A percentile compares a stretch with the other conserved stretches of the same genome.
Evolutionary conservation across 208 protist species (phyloP).

Genomic region (Leishmania turanica): DNA sequence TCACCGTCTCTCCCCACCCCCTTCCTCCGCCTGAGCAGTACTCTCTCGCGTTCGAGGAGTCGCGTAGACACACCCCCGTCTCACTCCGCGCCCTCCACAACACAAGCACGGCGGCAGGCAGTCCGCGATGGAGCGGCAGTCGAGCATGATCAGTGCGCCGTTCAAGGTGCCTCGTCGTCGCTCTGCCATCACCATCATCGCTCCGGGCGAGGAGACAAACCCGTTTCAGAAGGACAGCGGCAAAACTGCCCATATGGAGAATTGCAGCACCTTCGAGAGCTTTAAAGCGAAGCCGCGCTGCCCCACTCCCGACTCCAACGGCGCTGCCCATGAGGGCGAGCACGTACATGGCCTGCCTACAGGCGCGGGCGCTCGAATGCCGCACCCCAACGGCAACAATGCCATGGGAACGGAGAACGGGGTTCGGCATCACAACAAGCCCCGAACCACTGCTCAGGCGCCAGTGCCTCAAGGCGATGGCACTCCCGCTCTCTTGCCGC

Average conservation of each 20-base stretch:
- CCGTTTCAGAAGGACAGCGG: neutral
- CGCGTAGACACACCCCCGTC: neutral
- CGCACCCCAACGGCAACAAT: neutral
- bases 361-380: neutral
- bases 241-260: neutral
- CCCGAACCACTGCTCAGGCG: neutral
- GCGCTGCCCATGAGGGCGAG: neutral
- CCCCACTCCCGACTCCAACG: neutral
- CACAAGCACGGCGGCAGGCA: neutral
- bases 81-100: neutral
- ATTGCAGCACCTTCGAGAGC: constrained; percentile 19
- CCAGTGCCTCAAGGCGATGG: neutral
- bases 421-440: neutral
- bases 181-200: constrained; percentile 29
- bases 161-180: constrained; percentile 4
- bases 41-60: neutral
- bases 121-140: constrained; percentile 11
- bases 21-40: neutral
- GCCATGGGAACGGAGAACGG: neutral
- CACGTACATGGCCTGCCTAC: neutral
- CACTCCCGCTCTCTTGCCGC: neutral
- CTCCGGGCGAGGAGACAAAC: constrained; percentile 13
- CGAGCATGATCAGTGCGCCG: neutral
- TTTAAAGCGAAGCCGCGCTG: constrained; percentile 35
- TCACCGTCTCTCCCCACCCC: neutral